These are phyloP conservation scores for Polytrichum formosum DNA, from an alignment of 225 moss, liverwort and hornwort genomes.

Conservation along the genomic window DNA sequence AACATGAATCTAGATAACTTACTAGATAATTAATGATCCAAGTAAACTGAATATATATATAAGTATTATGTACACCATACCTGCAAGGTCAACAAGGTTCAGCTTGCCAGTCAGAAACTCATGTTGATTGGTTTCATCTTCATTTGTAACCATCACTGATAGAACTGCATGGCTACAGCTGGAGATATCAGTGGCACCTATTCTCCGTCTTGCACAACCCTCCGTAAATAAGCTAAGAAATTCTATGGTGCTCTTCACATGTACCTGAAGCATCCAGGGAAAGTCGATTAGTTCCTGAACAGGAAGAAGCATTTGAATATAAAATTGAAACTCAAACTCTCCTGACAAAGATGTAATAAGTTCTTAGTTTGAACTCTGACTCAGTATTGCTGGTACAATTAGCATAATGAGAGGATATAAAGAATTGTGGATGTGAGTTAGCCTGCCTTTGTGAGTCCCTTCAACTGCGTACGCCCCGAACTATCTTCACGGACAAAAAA, in stretches of 20 bases:
- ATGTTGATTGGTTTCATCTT: conserved; percentile 4
- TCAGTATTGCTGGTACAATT: no score
- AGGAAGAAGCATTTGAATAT: no score
- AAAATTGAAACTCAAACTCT: no score
- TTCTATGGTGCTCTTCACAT: conserved; percentile 18
- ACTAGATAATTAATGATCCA: no score
- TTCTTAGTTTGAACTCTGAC: no score
- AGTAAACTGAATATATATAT: no score
- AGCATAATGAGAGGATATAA: neutral
- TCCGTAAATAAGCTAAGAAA: conserved; percentile 20
- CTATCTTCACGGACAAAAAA: conserved; percentile 9
- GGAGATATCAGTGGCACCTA: conserved; percentile 29
- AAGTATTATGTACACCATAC: conserved; percentile 2
- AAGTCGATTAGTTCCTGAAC: neutral
- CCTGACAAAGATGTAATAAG: no score
- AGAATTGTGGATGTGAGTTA: neutral
- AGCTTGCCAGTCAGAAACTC: conserved; percentile 17
- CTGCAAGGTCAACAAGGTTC: conserved; percentile 39
- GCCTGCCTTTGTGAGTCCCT: conserved; percentile 13
- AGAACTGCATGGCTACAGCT: conserved; percentile 42
- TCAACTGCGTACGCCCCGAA: neutral
- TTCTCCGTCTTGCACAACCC: conserved; percentile 25
- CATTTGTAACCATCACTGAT: conserved; percentile 16
- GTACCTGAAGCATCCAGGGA: conserved; percentile 16
- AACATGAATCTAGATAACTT: no score